Conservation (phyloP, 805 yeast species). For the Starmerella floris region DNA sequence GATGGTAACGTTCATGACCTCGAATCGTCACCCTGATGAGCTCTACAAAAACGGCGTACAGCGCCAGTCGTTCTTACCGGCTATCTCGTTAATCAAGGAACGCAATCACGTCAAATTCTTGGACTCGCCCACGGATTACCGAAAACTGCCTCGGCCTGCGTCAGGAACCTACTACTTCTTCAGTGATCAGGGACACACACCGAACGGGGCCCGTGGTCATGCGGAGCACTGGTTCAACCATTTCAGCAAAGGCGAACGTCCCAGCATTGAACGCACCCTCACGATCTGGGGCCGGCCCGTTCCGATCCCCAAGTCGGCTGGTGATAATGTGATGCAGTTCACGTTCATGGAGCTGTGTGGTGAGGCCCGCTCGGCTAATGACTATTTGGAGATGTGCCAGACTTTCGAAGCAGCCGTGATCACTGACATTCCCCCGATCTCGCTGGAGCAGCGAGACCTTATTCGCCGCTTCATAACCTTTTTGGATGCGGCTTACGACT, state of each 20-base stretch:
- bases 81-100: slow-evolving; percentile 64
- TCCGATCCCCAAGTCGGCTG: slow-evolving; percentile 59
- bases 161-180: slow-evolving; percentile 33
- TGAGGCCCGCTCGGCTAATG: slow-evolving; percentile 81
- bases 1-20: slow-evolving; percentile 78
- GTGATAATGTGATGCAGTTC: slow-evolving; percentile 78
- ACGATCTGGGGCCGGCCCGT: slow-evolving; percentile 81
- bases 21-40: slow-evolving; percentile 90
- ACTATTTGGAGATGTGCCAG: slow-evolving; percentile 70
- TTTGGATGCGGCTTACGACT: slow-evolving; percentile 89
- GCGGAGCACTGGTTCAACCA: slow-evolving; percentile 69
- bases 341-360: slow-evolving; percentile 81
- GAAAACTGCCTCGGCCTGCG: slow-evolving; percentile 73
- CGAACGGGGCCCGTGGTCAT: slow-evolving; percentile 41
- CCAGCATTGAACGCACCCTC: slow-evolving; percentile 30
- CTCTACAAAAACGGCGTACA: slow-evolving; percentile 89
- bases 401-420: slow-evolving; percentile 67
- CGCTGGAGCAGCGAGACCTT: slow-evolving; percentile 64
- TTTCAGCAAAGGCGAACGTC: slow-evolving; percentile 40
- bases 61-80: slow-evolving; percentile 80
- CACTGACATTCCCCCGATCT: slow-evolving; percentile 81
- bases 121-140: slow-evolving; percentile 86
- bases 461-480: slow-evolving; percentile 89
- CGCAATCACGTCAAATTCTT: slow-evolving; percentile 65
- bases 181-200: slow-evolving; percentile 44